A percentile compares a stretch with the other conserved stretches of the same genome.
Evolutionary conservation across 2,329 filamentous ascomycete species (phyloP).

Genomic region (Penicillium sp.): DNA sequence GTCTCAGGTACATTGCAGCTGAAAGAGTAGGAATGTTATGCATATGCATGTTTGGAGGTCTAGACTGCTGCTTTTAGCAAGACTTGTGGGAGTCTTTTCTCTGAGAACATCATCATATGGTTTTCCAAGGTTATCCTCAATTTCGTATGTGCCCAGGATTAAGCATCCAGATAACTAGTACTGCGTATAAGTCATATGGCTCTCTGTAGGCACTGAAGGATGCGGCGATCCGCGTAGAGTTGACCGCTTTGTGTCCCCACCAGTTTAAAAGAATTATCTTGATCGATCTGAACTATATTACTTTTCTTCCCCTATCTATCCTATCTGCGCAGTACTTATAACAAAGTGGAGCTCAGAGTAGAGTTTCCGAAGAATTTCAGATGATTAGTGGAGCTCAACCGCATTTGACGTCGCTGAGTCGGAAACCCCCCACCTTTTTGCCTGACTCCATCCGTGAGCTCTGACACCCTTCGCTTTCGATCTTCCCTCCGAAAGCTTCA

Average conservation of each 20-base stretch:
- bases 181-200: neutral
- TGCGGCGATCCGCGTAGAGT: conserved; percentile 12
- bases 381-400: conserved; percentile 31
- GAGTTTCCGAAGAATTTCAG: conserved; percentile 26
- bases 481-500: conserved; percentile 1
- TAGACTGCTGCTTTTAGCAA: neutral
- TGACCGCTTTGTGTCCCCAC: conserved; percentile 9
- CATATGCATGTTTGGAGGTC: neutral
- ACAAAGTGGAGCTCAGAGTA: conserved; percentile 16
- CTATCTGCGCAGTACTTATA: neutral
- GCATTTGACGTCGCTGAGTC: conserved; percentile 34
- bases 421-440: conserved; percentile 25
- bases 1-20: neutral
- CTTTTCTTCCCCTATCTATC: neutral
- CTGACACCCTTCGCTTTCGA: conserved; percentile 7
- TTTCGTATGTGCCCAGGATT: neutral
- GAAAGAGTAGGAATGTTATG: neutral
- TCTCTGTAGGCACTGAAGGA: conserved; percentile 10
- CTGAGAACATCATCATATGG: neutral
- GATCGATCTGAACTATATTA: neutral
- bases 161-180: neutral
- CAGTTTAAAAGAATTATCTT: neutral
- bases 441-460: conserved; percentile 14
- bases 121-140: neutral
- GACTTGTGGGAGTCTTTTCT: neutral